Base-by-base conservation (phyloP, 1,284 basidiomycete genomes). In the Waitea zeae region DNA sequence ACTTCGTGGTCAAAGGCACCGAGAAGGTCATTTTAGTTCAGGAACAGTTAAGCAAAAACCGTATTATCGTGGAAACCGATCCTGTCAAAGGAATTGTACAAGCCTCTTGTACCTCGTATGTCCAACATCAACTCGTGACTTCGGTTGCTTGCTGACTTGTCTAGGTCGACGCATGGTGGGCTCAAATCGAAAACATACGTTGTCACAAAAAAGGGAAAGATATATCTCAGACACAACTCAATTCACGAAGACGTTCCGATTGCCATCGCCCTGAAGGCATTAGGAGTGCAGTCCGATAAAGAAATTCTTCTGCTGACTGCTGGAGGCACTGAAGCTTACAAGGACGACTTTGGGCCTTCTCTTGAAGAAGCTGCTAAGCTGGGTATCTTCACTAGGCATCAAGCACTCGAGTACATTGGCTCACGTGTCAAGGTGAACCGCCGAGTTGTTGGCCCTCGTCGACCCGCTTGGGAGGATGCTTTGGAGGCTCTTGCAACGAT, bases 11-110 rank as follows among this genome's bases (percentile, higher is more conserved):
- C 35, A 97, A 95, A 55, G 95, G 95, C 11, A 98, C 96, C 13
- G 95, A 99, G 58, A 99, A 99, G 62, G 95, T 99, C 48, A 98
- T 99, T 44, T 66, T 99, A 39, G 93, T 98, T 2, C 95, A 99
- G 55, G 96, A 99, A 54, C 95, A 98, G 58, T 61, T 99, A 48
- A 92, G 87, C 65, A 99, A 98, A 64, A 99, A 99, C 58, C 75
- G 95, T 39, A 98, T 99, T 51, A 95, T 99, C 42, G 93, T 99
- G 43, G 96, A 98, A 61, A 82, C 81, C 26, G 86, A 97, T 56
- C 59, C 70, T 5, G 79, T 80, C 31, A 98, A 98, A 57, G 87
- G 87, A 12, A 62, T 86, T 31, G 92, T 97, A 0, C 88, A 89
- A 49, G 92, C 95, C 6, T 93, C 89, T 13, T 97, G 96, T 57